Evolutionary conservation across 1,139 yeast species (phyloP), one percentile per base, ranked within the genome.

Genomic region (Yamadazyma epiphylla): DNA sequence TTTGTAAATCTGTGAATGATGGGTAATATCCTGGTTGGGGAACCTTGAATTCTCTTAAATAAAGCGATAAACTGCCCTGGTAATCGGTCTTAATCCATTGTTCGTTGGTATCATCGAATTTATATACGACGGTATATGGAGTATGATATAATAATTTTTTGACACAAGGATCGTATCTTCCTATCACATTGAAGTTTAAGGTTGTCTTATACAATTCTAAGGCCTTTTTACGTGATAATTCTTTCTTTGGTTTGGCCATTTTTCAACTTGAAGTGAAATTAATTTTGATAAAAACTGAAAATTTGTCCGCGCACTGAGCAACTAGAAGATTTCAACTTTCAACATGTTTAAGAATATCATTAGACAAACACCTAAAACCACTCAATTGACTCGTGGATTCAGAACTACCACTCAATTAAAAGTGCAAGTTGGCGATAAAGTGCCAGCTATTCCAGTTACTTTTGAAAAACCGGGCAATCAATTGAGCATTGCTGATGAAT

Each of bases 31-130:
- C 51, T n/a, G 58, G 49, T 5, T 41, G 38, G 3, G 61, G 66
- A 3, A 57, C 52, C 34, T 47, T 55, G 48, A 60, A 64, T 36
- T 76, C 76, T 36, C 95, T 64, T 13, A 85, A 73, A 53, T 89
- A 89, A 16, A 89, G 68, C 3, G 91, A 86, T 32, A 88, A 51
- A 0, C 91, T 80, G 4, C 97, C 96, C 49, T 81, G 89, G 47
- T 66, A 82, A 33, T 85, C 88, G 15, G 80, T 60, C 48, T 86
- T 86, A 30, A 74, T 74, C 96, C 97, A 89, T 48, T 83, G 88
- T 38, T 78, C 81, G 13, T 60, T 58, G 8, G 64, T 73, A 22
- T 74, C 69, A 44, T 80, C 78, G 61, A 75, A 77, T 49, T 78
- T 74, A 59, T 86, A 86, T n/a, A 84, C 69, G 30, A 82, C 89